Evolutionary conservation across 106 monocot genomes (phyloP), one percentile per base, ranked within the genome.

Genomic region (Acanthochlamys bracteata): DNA sequence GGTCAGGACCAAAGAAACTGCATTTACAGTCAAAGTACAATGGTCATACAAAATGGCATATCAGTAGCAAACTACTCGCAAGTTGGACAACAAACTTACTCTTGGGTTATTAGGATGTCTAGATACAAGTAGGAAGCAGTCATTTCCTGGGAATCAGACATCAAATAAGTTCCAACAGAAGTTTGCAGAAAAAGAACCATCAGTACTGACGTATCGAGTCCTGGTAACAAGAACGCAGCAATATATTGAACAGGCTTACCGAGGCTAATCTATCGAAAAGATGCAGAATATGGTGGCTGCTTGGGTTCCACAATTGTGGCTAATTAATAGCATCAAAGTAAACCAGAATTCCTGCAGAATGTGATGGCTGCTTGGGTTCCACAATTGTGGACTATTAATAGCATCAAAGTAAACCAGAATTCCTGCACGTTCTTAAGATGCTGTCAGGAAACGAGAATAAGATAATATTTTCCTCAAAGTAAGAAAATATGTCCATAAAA

Each of bases 331-430:
- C 80, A 62, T 80, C 66, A 80, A 55, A 60, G 41, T 45, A 7
- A 66, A 74, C 80, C 80, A 80, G 61, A 80, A 80, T 20, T 71
- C 74, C 56, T 75, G 80, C 64, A 80, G n/a, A n/a, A n/a, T n/a
- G n/a, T n/a, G n/a, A n/a, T n/a, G n/a, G n/a, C n/a, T n/a, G n/a
- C 61, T 54, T 55, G 24, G 66, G 57, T 39, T 75, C 47, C 22
- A 80, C 56, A 71, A 80, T 63, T 25, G 66, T 56, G 10, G 7
- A 23, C 33, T 65, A 69, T 80, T 74, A 42, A 80, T 71, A 23
- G 66, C 80, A 62, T 80, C 66, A 80, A 55, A 60, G 41, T 45
- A 7, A 66, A 74, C 80, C 80, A 80, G 61, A 80, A 80, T 20
- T 71, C 74, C 56, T 75, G 80, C 64, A 80, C 40, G 10, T 71